phyloP scores from a whole-genome alignment of 1,284 basidiomycete species.

The Boletellus sp. region DNA sequence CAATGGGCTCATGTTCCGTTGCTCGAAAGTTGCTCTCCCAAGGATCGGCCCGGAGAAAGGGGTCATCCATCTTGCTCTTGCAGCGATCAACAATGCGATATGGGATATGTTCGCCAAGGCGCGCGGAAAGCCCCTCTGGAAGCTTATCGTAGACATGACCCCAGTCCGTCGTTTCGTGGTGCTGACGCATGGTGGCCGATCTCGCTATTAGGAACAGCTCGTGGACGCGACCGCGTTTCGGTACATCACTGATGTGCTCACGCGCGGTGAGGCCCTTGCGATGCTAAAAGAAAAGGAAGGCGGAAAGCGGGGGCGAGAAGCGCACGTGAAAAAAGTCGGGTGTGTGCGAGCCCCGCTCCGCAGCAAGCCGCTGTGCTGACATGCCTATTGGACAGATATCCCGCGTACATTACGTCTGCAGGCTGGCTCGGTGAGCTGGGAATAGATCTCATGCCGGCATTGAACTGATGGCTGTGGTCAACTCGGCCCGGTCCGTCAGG shows the following conservation, averaged over 20 bases:
- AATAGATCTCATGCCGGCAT: background rate
- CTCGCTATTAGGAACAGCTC: constrained; percentile 64
- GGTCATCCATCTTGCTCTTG: constrained; percentile 77
- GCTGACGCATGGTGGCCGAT: constrained; percentile 9
- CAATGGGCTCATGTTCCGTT: too few relatives aligned
- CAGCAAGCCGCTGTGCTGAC: background rate
- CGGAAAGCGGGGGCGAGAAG: constrained; percentile 75
- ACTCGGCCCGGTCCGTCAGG: constrained; percentile 14
- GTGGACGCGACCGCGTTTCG: constrained; percentile 81
- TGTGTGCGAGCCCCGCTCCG: constrained; percentile 26
- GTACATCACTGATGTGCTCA: constrained; percentile 91
- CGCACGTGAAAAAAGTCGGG: constrained; percentile 62
- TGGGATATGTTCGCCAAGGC: constrained; percentile 81
- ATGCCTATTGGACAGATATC: constrained; percentile 55
- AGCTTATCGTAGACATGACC: constrained; percentile 76
- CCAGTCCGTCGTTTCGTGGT: constrained; percentile 45
- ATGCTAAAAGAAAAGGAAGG: constrained; percentile 76
- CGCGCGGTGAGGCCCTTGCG: constrained; percentile 80
- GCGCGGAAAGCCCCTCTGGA: constrained; percentile 79
- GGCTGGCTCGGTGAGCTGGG: constrained; percentile 70
- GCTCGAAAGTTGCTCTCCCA: background rate
- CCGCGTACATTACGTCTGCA: constrained; percentile 92
- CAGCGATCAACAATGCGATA: constrained; percentile 74
- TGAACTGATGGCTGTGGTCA: constrained; percentile 2
- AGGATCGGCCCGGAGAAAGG: constrained; percentile 87